Base-by-base conservation (phyloP, 1,139 yeast species). In the Blastobotrys niveus region DNA sequence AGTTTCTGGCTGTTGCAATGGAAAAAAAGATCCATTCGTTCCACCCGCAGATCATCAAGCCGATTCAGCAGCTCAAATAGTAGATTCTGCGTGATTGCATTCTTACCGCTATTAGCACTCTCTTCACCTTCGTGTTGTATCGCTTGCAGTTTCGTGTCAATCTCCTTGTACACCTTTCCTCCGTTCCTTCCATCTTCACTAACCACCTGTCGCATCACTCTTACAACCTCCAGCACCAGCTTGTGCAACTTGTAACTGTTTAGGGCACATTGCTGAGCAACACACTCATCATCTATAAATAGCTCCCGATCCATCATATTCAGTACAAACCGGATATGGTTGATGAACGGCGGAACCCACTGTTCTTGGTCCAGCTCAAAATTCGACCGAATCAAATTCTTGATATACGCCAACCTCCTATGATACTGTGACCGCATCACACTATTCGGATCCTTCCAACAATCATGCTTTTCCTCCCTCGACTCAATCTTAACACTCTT, bases 271-370 rank as follows among this genome's bases (percentile, higher is more conserved):
- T 54, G 59, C 48, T 56, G 57, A 6, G 53, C 41, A 7, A 55
- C 41, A 41, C 53, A 56, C 27, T 57, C 60, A 26, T 46, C 45
- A 45, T 56, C 60, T 25, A 54, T 34, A 19, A 48, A 43, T 12
- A 43, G 40, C 15, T 42, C 35, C 19, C 40, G 47, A 36, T 27
- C 46, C 37, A 48, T 40, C 41, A 45, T 40, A 33, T 47, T 38
- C 27, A 51, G 42, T 22, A 48, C 42, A n/a, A 34, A 33, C 20
- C 43, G 34, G 12, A 48, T 48, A 37, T 52, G 55, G 27, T 47
- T 48, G 24, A 56, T 43, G 33, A 55, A 42, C 30, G 47, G 42
- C n/a, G 59, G 59, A 24, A 56, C 43, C 60, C 60, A 56, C 34
- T 43, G 36, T 17, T 36, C 47, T 35, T 57, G 60, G 34, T 55